Evolutionary conservation across 345 rosid species (phyloP).

Genomic region (Orychophragmus violaceus): DNA sequence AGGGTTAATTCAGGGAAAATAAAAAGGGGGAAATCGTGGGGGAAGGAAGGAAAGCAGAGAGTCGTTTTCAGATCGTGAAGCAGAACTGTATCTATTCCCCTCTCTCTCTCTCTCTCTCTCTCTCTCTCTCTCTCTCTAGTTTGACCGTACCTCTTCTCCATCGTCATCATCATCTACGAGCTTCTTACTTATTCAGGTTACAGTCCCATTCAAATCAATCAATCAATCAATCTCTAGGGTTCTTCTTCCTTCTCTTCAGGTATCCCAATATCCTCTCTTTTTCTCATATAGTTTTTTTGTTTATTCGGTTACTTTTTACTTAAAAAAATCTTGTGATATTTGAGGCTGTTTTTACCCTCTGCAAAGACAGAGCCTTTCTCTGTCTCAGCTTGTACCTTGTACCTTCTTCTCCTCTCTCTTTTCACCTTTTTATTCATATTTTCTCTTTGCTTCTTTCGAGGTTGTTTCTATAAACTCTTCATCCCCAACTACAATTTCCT

Average conservation of each 20-base stretch:
- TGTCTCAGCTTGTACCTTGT: conserved; percentile 21
- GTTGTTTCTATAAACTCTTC: not conserved
- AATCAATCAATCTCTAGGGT: conserved; percentile 7
- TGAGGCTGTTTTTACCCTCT: conserved; percentile 17
- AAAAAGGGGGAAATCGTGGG: conserved; percentile 2
- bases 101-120: not conserved
- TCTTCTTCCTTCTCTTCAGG: conserved; percentile 8
- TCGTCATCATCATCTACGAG: not conserved
- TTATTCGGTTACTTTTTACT: conserved; percentile 1
- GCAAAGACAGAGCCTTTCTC: conserved; percentile 22
- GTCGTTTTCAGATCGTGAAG: conserved; percentile 34
- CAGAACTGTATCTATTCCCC: conserved; percentile 2
- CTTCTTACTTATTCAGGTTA: conserved; percentile 6
- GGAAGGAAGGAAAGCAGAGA: conserved; percentile 24
- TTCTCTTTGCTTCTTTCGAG: not conserved
- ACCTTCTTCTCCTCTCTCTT: conserved; percentile 5
- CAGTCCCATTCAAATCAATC: not conserved
- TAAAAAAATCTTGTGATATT: not conserved
- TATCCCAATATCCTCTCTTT: not conserved
- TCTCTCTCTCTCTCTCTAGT: conserved; percentile 27
- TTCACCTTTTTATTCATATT: not conserved
- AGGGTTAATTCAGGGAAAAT: not conserved
- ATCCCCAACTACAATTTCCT: not conserved
- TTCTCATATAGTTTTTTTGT: not conserved
- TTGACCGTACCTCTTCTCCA: conserved; percentile 30